phyloP scores from a whole-genome alignment of 495 filamentous ascomycete species.

The Hypomontagnella monticulosa region DNA sequence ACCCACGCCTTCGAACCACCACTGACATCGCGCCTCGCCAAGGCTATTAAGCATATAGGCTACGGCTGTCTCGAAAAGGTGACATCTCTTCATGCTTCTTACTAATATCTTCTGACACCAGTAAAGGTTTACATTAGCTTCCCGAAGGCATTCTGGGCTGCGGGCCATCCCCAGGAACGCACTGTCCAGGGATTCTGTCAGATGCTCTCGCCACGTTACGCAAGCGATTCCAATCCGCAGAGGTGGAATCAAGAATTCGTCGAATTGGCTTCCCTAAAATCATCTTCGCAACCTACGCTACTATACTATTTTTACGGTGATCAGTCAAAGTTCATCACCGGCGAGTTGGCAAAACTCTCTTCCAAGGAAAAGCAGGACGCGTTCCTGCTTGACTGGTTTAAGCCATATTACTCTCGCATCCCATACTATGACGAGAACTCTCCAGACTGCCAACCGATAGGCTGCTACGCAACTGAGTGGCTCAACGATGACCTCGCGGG shows the following conservation, averaged over 20 bases:
- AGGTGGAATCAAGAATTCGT: conserved; percentile 83
- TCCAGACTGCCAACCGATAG: conserved; percentile 68
- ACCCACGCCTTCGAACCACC: conserved; percentile 72
- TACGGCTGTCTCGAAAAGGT: conserved; percentile 92
- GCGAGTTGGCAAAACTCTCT: conserved; percentile 51
- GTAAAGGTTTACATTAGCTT: conserved; percentile 83
- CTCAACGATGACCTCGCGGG: conserved; percentile 83
- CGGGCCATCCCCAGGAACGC: conserved; percentile 34
- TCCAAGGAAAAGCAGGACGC: conserved; percentile 51
- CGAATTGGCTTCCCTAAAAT: conserved; percentile 75
- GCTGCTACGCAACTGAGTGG: conserved; percentile 80
- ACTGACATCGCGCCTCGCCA: conserved; percentile 70
- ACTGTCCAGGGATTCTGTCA: conserved; percentile 68
- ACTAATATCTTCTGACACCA: conserved; percentile 9
- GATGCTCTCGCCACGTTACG: conserved; percentile 73
- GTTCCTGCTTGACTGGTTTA: conserved; percentile 69
- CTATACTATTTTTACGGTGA: conserved; percentile 90
- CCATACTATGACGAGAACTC: conserved; percentile 66
- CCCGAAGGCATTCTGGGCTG: conserved; percentile 69
- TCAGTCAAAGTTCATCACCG: conserved; percentile 59
- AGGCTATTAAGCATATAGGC: conserved; percentile 80
- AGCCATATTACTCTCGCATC: conserved; percentile 79
- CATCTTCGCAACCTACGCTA: conserved; percentile 78
- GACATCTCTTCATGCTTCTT: conserved; percentile 5
- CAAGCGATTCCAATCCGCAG: conserved; percentile 66